These are phyloP conservation scores for Coffea canephora DNA, from an alignment of 257 asterid genomes.

Conservation along the genomic window DNA sequence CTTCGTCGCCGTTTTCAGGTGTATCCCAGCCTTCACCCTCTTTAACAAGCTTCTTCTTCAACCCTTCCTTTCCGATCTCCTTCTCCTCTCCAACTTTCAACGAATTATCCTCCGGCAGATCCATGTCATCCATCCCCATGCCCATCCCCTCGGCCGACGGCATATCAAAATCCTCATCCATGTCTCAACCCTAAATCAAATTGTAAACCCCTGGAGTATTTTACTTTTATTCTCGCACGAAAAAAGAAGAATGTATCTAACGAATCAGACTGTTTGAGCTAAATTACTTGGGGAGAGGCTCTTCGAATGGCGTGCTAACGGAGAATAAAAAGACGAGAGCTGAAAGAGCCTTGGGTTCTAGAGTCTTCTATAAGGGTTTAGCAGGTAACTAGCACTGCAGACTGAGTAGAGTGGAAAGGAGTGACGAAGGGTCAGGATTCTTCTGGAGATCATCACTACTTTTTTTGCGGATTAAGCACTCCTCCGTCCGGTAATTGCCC, in stretches of 20 bases:
- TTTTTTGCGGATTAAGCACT: not conserved
- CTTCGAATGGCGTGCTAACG: constrained; percentile 1
- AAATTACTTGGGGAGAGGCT: not conserved
- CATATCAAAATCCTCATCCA: constrained; percentile 46
- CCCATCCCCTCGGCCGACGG: constrained; percentile 35
- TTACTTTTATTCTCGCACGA: not conserved
- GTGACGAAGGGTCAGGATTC: constrained; percentile 17
- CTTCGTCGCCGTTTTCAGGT: constrained; percentile 55
- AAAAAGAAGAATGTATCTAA: not conserved
- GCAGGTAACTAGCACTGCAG: not conserved
- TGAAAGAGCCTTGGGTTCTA: constrained; percentile 17
- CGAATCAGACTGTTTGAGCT: no score
- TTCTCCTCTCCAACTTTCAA: constrained; percentile 52
- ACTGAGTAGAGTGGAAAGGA: not conserved
- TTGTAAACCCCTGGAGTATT: not conserved
- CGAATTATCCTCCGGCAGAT: constrained; percentile 36
- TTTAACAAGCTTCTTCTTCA: constrained; percentile 55
- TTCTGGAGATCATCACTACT: constrained; percentile 15
- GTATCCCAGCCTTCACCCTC: constrained; percentile 50
- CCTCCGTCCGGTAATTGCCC: not conserved
- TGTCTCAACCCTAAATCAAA: not conserved
- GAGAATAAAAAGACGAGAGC: not conserved
- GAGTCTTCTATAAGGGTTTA: constrained; percentile 28
- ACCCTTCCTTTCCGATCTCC: constrained; percentile 48
- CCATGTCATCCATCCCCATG: constrained; percentile 38